phyloP scores from a whole-genome alignment of 2,329 filamentous ascomycete species.

The Epichloe uncinata region DNA sequence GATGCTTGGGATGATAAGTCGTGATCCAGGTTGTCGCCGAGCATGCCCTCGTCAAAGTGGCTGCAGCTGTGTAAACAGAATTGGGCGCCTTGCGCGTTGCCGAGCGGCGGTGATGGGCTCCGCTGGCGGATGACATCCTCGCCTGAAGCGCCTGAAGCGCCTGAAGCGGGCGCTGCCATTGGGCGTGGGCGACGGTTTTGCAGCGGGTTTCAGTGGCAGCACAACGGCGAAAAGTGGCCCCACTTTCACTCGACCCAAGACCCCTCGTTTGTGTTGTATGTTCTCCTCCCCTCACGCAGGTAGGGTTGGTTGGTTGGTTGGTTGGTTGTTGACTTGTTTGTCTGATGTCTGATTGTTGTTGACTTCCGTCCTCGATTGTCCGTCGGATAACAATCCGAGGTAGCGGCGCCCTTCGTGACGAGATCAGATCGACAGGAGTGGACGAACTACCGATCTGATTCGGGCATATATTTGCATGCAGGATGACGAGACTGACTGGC shows the following conservation, averaged over 20 bases:
- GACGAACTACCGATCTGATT: background rate
- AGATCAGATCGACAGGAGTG: background rate
- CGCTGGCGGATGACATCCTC: conserved; percentile 5
- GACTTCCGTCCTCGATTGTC: background rate
- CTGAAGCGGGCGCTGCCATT: conserved; percentile 5
- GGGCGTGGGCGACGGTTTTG: background rate
- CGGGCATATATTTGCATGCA: background rate
- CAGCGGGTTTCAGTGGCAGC: conserved; percentile 1
- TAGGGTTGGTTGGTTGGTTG: background rate
- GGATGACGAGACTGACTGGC: background rate
- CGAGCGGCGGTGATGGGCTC: conserved; percentile 18
- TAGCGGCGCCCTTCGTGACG: background rate
- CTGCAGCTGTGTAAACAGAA: conserved; percentile 28
- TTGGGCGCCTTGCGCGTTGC: conserved; percentile 25
- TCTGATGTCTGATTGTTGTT: background rate
- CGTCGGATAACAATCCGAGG: background rate
- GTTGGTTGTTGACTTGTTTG: background rate
- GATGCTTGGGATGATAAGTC: conserved; percentile 14
- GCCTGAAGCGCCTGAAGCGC: conserved; percentile 1
- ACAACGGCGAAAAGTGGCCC: background rate
- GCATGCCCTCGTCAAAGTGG: conserved; percentile 10
- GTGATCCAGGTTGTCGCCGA: conserved; percentile 13
- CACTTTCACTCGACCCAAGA: background rate
- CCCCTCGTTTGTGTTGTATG: background rate
- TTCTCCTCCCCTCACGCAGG: too few relatives aligned